Conservation (phyloP, 352 stramenopile genomes). For the Pythium scleroteichum region DNA sequence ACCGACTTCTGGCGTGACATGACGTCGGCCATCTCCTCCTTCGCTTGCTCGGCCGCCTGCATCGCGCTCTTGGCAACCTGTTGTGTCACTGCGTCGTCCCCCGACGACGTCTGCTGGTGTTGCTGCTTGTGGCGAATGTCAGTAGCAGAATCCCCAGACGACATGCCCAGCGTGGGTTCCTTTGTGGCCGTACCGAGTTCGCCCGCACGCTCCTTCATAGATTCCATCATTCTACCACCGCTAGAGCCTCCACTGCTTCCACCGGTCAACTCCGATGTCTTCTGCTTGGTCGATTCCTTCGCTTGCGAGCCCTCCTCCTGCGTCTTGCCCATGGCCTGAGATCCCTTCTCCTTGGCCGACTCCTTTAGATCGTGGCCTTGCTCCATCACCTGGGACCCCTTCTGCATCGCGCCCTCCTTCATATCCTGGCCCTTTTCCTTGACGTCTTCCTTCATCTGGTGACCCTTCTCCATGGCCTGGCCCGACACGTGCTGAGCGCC, state of each 20-base stretch:
- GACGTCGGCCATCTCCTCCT: slow-evolving; percentile 31
- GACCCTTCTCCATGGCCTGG: slow-evolving; percentile 26
- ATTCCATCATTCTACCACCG: slow-evolving; percentile 11
- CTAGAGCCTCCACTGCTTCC: slow-evolving; percentile 4
- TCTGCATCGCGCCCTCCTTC: slow-evolving; percentile 21
- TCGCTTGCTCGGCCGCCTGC: slow-evolving; percentile 22
- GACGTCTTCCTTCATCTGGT: slow-evolving; percentile 24
- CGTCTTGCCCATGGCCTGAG: slow-evolving; percentile 10
- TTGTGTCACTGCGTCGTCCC: slow-evolving; percentile 20
- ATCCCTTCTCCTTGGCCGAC: slow-evolving; percentile 20
- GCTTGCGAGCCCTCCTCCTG: slow-evolving; percentile 10
- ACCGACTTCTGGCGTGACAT: slow-evolving; percentile 28
- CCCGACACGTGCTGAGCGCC: slow-evolving; percentile 19
- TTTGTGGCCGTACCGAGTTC: slow-evolving; percentile 23
- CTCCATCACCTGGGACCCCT: slow-evolving; percentile 12
- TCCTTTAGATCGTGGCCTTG: slow-evolving; percentile 16
- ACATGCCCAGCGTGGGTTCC: slow-evolving; percentile 32
- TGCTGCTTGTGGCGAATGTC: slow-evolving; percentile 27
- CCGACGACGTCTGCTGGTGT: slow-evolving; percentile 13
- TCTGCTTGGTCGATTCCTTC: background rate
- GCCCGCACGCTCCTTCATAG: slow-evolving; percentile 20
- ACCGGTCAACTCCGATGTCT: slow-evolving; percentile 19
- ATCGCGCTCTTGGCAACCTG: slow-evolving; percentile 20
- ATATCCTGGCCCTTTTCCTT: slow-evolving; percentile 23
- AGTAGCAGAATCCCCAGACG: slow-evolving; percentile 29